phyloP scores from a whole-genome alignment of 2,329 filamentous ascomycete species.

The Xylaria digitata region DNA sequence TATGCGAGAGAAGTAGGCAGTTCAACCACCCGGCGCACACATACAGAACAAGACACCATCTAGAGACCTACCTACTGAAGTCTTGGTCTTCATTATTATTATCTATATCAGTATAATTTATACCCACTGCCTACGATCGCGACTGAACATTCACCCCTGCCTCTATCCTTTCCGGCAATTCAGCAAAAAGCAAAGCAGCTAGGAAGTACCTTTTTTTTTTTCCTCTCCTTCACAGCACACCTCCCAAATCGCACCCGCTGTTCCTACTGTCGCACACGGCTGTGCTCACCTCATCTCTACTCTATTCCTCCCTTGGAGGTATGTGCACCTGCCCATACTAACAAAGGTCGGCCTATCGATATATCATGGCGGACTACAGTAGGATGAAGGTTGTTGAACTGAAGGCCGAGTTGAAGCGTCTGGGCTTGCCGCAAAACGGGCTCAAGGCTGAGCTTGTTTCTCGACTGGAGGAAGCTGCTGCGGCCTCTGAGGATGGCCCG shows the following conservation, averaged over 20 bases:
- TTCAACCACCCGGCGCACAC: slow-evolving; percentile 9
- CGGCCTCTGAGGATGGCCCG: slow-evolving; percentile 43
- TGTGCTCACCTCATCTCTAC: neutral
- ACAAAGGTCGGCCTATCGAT: slow-evolving; percentile 38
- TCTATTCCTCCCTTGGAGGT: slow-evolving; percentile 23
- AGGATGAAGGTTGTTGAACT: slow-evolving; percentile 79
- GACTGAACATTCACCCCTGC: slow-evolving; percentile 19
- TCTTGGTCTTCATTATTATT: slow-evolving; percentile 16
- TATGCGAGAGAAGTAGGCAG: slow-evolving; percentile 3
- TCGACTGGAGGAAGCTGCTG: slow-evolving; percentile 64
- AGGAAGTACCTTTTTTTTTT: neutral
- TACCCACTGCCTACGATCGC: slow-evolving; percentile 3
- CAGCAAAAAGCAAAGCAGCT: neutral
- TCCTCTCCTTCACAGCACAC: neutral
- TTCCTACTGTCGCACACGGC: slow-evolving; percentile 11
- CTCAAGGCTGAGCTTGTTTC: slow-evolving; percentile 78
- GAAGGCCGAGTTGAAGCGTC: slow-evolving; percentile 77
- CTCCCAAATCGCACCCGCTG: neutral
- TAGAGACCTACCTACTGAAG: neutral
- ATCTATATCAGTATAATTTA: neutral
- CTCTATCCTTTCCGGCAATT: slow-evolving; percentile 2
- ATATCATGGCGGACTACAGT: slow-evolving; percentile 64
- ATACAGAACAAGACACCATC: slow-evolving; percentile 3
- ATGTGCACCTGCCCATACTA: slow-evolving; percentile 38
- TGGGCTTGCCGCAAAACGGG: slow-evolving; percentile 75